Evolutionary conservation across 495 filamentous ascomycete species (phyloP), one percentile per base, ranked within the genome.

Genomic region (Echria macrotheca): DNA sequence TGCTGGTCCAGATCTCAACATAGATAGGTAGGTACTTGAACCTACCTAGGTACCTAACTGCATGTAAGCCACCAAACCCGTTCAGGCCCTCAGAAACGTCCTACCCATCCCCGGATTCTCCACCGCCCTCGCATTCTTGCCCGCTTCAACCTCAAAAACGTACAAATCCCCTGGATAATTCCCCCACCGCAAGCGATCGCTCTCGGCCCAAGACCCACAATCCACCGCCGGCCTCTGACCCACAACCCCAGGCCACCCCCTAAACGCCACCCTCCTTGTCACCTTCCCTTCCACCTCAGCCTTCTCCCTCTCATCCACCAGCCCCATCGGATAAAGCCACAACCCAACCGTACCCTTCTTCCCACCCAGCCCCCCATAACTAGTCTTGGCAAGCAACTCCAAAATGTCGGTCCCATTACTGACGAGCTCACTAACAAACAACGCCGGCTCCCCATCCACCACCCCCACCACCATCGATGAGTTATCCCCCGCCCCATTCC

Each of bases 81-180:
- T 25, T 45, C 28, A 45, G 14, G 35, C 43, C 43, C 43, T 45
- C 43, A 9, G 10, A 33, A 45, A 45, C 9, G 19, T 14, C 43
- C 28, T 45, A 2, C 43, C 43, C 43, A 45, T 19, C 29, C 43
- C 43, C 9, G 43, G 43, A 45, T 45, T 45, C 43, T 45, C 43
- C 43, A 45, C 43, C 43, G 26, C 28, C 4, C 26, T 22, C 28
- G 43, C 43, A n/a, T 45, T 45, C 17, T 18, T 18, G 7, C 43
- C 43, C 43, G 21, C 8, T 18, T 45, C 43, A 1, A 35, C 43
- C 43, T 45, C 43, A 35, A 45, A 45, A 21, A 45, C 28, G 15
- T 45, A 45, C 43, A 45, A 45, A 45, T 45, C 43, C 28, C 43
- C 43, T 7, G 43, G 43, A 45, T 45, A 45, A 45, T 45, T 45